A percentile compares a stretch with the other conserved stretches of the same genome.
Evolutionary conservation across 179 eudicot genomes (phyloP).

Genomic region (Beta lomatogona): DNA sequence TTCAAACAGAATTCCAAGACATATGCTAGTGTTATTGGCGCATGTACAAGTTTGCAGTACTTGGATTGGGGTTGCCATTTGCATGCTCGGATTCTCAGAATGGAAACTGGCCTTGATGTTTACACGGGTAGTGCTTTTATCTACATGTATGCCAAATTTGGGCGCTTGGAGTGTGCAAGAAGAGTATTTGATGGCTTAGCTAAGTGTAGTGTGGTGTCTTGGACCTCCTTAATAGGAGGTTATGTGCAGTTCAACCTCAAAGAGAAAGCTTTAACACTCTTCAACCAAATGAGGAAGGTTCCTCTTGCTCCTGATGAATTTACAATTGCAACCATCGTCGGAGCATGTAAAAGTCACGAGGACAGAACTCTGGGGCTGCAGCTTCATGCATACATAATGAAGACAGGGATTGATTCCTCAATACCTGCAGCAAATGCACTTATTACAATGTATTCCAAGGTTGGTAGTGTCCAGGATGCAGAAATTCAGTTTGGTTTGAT

Average conservation of each 20-base stretch:
- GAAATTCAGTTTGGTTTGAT: constrained; percentile 40
- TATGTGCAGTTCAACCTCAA: constrained; percentile 21
- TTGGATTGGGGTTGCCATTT: constrained; percentile 53
- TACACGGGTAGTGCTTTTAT: constrained; percentile 46
- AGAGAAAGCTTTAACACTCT: constrained; percentile 39
- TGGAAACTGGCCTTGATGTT: constrained; percentile 24
- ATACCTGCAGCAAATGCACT: constrained; percentile 42
- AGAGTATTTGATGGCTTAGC: constrained; percentile 31
- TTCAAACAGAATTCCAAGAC: constrained; percentile 51
- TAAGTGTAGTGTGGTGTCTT: constrained; percentile 33
- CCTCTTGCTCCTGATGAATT: constrained; percentile 36
- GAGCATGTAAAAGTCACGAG: constrained; percentile 34
- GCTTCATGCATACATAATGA: constrained; percentile 38
- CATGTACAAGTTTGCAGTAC: constrained; percentile 47
- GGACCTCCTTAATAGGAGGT: constrained; percentile 39
- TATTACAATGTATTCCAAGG: constrained; percentile 46
- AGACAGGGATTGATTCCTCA: constrained; percentile 35
- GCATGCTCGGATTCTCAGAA: constrained; percentile 48
- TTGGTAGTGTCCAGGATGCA: constrained; percentile 39
- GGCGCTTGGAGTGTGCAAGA: constrained; percentile 36
- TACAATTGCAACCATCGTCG: constrained; percentile 37
- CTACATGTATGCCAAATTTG: constrained; percentile 61
- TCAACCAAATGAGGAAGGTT: constrained; percentile 36
- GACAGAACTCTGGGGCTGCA: constrained; percentile 32
- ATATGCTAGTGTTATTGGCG: constrained; percentile 55